Conservation (phyloP, 768 basidiomycete genomes). For the Pleurotus tuber-regium region DNA sequence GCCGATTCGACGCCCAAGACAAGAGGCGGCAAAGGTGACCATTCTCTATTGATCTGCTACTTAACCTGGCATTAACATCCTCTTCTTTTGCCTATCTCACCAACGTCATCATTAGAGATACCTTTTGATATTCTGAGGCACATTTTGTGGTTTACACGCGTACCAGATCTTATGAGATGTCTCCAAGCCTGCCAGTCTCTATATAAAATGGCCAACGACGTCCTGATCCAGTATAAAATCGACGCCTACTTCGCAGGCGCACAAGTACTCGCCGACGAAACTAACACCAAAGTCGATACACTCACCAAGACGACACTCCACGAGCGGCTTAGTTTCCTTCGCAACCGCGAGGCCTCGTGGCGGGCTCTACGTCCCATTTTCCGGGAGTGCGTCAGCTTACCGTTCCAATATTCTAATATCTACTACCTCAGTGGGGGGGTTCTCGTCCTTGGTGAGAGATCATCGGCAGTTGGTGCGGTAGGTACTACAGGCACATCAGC, state of each 20-base stretch:
- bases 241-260: not conserved
- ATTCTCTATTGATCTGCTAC: too few species aligned
- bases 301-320: not conserved
- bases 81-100: too few species aligned
- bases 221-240: not conserved
- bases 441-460: not conserved
- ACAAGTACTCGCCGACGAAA: not conserved
- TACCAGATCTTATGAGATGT: not conserved
- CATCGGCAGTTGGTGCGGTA: too few species aligned
- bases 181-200: not conserved
- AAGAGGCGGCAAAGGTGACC: too few species aligned
- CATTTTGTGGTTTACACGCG: not conserved
- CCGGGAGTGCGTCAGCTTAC: not conserved
- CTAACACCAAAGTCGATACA: not conserved
- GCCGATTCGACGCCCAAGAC: too few species aligned
- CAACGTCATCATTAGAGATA: too few species aligned
- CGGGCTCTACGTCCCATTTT: not conserved
- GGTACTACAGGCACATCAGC: not conserved
- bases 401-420: not conserved
- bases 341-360: not conserved
- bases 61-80: too few species aligned
- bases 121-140: not conserved
- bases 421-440: not conserved
- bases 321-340: not conserved
- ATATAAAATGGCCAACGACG: not conserved